Evolutionary conservation across 2,329 filamentous ascomycete species (phyloP).

Genomic region (Aureobasidium sp.): DNA sequence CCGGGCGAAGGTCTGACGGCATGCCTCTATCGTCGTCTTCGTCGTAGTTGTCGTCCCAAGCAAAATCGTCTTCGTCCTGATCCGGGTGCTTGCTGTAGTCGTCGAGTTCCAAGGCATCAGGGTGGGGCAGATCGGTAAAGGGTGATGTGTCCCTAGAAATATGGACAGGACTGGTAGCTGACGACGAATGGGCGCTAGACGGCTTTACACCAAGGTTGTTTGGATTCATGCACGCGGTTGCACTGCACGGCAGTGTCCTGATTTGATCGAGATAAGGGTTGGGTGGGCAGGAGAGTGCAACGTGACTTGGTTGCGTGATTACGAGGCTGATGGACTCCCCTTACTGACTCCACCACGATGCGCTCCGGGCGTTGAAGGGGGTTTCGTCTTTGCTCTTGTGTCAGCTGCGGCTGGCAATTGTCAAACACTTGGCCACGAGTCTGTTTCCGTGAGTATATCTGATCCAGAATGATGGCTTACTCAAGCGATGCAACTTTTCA

Average conservation of each 20-base stretch:
- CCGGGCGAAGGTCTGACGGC: conserved; percentile 41
- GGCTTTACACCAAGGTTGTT: background rate
- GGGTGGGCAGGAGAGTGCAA: background rate
- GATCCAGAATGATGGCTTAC: background rate
- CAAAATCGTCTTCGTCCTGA: conserved; percentile 27
- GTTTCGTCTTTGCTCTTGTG: background rate
- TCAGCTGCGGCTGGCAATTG: background rate
- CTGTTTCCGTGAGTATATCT: background rate
- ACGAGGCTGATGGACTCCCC: background rate
- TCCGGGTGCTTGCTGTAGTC: conserved; percentile 3
- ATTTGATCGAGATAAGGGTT: conserved; percentile 5
- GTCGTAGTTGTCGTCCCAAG: conserved; percentile 34
- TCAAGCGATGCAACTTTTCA: background rate
- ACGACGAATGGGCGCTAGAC: background rate
- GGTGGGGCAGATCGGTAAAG: conserved; percentile 20
- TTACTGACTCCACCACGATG: background rate
- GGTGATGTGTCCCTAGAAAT: conserved; percentile 24
- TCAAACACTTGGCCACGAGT: background rate
- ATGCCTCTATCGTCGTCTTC: conserved; percentile 29
- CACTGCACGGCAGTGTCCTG: background rate
- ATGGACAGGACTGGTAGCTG: conserved; percentile 14
- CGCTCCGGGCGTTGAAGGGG: background rate
- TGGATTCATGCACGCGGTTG: conserved; percentile 7
- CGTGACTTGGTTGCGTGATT: conserved; percentile 11
- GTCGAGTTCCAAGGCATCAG: conserved; percentile 11